A percentile compares a stretch with the other conserved stretches of the same genome.
These are phyloP conservation scores for Trichosporon coremiiforme DNA, from an alignment of 1,284 basidiomycete species.

Conservation along the genomic window DNA sequence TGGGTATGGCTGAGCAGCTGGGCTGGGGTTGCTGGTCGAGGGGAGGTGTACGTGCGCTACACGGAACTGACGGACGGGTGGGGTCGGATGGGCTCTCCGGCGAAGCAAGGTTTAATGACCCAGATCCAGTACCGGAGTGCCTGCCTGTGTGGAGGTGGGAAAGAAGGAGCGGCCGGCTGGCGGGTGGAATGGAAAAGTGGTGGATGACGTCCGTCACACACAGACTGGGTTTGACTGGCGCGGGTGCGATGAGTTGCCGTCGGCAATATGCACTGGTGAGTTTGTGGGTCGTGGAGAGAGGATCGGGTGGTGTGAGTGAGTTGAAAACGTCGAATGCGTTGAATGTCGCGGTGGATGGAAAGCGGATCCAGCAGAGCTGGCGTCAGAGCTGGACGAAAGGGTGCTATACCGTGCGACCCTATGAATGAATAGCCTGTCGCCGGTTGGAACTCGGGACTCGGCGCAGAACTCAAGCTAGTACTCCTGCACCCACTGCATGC, in stretches of 20 bases:
- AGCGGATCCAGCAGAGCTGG: slow-evolving; percentile 2
- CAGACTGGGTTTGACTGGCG: neutral
- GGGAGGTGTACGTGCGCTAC: slow-evolving; percentile 4
- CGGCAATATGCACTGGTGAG: neutral
- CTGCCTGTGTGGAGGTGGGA: neutral
- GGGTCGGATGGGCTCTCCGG: slow-evolving; percentile 4
- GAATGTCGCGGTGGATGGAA: slow-evolving; percentile 2
- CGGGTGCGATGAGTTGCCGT: neutral
- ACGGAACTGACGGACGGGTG: slow-evolving; percentile 5
- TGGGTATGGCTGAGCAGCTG: neutral
- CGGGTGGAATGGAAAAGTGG: slow-evolving; percentile 3
- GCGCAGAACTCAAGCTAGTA: neutral
- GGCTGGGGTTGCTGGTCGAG: neutral
- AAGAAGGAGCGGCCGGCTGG: neutral
- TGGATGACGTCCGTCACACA: slow-evolving; percentile 8
- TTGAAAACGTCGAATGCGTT: neutral
- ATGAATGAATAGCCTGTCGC: slow-evolving; percentile 2
- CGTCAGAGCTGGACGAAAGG: neutral
- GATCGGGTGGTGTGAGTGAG: neutral
- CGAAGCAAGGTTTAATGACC: slow-evolving; percentile 10
- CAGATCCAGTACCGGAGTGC: slow-evolving; percentile 6
- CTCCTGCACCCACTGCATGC: neutral
- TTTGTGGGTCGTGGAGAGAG: neutral
- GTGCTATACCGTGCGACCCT: slow-evolving; percentile 1
- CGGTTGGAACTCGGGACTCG: slow-evolving; percentile 10